Evolutionary conservation across 352 stramenopile species (phyloP).

Genomic region (Phytopythium kandeliae): DNA sequence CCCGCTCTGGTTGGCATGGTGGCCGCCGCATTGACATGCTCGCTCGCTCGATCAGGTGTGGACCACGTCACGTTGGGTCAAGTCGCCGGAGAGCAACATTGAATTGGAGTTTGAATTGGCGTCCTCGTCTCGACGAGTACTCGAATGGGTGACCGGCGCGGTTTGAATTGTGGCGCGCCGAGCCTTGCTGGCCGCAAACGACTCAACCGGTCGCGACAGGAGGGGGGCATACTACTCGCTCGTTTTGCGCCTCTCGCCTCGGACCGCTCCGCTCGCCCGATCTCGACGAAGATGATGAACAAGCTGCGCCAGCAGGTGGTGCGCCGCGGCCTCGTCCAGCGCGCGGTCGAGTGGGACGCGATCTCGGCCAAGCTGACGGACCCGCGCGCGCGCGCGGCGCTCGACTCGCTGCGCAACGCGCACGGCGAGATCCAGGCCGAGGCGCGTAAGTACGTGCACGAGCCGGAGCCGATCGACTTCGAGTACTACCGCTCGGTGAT

Average conservation of each 20-base stretch:
- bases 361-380: conserved; percentile 76
- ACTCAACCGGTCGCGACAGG: neutral
- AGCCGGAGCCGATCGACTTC: conserved; percentile 83
- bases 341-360: conserved; percentile 59
- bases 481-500: conserved; percentile 82
- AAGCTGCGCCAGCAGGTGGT: conserved; percentile 77
- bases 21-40: too few species aligned
- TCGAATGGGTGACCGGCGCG: too few species aligned
- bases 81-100: too few species aligned
- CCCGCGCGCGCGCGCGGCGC: conserved; percentile 61
- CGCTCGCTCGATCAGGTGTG: too few species aligned
- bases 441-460: conserved; percentile 62
- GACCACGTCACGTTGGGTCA: too few species aligned
- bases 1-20: too few species aligned
- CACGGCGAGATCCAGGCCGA: conserved; percentile 77
- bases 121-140: too few species aligned
- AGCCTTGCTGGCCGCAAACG: neutral
- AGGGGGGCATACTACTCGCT: conserved; percentile 2
- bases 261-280: neutral
- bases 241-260: conserved; percentile 9
- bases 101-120: too few species aligned
- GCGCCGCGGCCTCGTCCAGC: conserved; percentile 44
- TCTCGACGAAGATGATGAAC: conserved; percentile 43
- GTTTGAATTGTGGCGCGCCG: too few species aligned
- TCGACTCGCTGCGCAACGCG: conserved; percentile 73